Conservation (phyloP, 1,284 basidiomycete genomes). For the Cryptococcus sp. region DNA sequence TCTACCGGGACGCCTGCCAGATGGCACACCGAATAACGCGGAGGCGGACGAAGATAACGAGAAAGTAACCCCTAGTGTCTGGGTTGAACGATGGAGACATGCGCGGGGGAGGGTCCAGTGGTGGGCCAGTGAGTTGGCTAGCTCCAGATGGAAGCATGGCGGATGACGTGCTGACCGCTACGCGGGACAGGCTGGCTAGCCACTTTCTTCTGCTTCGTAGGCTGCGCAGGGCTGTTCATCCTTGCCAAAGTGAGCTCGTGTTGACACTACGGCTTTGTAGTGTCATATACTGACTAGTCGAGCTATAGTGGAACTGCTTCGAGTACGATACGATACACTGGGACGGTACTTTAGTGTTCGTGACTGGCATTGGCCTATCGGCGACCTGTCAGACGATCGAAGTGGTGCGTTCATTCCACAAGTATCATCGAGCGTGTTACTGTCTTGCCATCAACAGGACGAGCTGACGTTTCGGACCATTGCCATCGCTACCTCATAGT, state of each 20-base stretch:
- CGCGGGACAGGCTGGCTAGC: conserved; percentile 49
- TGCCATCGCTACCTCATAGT: conserved; percentile 20
- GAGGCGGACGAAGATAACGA: no score
- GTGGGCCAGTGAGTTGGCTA: no score
- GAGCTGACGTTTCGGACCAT: background rate
- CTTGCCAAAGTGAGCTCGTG: conserved; percentile 47
- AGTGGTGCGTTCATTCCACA: conserved; percentile 45
- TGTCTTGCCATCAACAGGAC: background rate
- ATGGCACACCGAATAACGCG: conserved; percentile 29
- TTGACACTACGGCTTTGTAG: background rate
- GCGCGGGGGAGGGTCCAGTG: no score
- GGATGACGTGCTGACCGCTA: no score
- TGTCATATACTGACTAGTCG: no score
- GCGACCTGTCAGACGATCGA: conserved; percentile 57
- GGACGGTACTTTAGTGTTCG: conserved; percentile 56
- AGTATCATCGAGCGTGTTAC: background rate
- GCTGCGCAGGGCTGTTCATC: conserved; percentile 53
- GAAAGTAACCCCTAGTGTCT: no score
- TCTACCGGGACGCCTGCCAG: conserved; percentile 52
- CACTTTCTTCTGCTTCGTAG: conserved; percentile 55
- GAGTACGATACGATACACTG: conserved; percentile 56
- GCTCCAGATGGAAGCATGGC: no score
- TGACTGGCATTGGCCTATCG: conserved; percentile 55
- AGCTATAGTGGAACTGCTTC: conserved; percentile 51
- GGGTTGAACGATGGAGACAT: no score